A percentile compares a stretch with the other conserved stretches of the same genome.
Conservation (phyloP, 1,284 basidiomycete species). For the Ustilago shanxiensis region DNA sequence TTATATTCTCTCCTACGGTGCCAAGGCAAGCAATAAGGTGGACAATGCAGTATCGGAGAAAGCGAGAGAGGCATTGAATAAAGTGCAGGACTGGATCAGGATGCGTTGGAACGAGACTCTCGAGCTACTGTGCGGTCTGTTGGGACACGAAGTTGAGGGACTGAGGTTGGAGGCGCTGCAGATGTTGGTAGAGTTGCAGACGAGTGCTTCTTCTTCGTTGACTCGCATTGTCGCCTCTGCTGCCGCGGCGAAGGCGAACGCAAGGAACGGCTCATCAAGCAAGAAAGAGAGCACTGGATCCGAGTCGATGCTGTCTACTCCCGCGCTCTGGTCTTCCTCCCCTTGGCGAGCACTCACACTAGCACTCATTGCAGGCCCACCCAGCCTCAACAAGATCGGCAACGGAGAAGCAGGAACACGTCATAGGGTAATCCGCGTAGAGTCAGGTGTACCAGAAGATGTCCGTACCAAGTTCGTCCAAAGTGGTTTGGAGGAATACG, state of each 20-base stretch:
- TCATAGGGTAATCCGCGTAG: constrained; percentile 26
- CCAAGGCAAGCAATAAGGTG: constrained; percentile 17
- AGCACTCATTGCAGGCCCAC: constrained; percentile 51
- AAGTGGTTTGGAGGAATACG: constrained; percentile 72
- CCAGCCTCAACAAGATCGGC: constrained; percentile 34
- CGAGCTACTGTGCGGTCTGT: constrained; percentile 51
- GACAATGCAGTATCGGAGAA: constrained; percentile 10
- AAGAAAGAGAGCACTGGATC: constrained; percentile 16
- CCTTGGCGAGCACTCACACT: constrained; percentile 54
- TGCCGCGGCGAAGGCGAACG: constrained; percentile 10
- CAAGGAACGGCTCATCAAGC: constrained; percentile 4
- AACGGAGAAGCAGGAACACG: constrained; percentile 39
- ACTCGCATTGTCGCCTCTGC: constrained; percentile 26
- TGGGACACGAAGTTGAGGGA: constrained; percentile 42
- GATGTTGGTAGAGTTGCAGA: constrained; percentile 49
- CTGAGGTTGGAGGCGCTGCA: constrained; percentile 41
- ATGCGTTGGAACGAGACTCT: constrained; percentile 63
- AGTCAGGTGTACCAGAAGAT: constrained; percentile 49
- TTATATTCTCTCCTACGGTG: constrained; percentile 36
- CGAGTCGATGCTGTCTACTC: constrained; percentile 5
- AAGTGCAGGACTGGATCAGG: constrained; percentile 60
- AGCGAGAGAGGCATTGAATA: constrained; percentile 33
- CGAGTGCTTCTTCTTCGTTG: constrained; percentile 35
- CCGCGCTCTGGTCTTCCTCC: constrained; percentile 44
- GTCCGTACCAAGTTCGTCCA: constrained; percentile 57